Evolutionary conservation across 306 rosid species (phyloP), one percentile per base, ranked within the genome.

Genomic region (Prunus armeniaca): DNA sequence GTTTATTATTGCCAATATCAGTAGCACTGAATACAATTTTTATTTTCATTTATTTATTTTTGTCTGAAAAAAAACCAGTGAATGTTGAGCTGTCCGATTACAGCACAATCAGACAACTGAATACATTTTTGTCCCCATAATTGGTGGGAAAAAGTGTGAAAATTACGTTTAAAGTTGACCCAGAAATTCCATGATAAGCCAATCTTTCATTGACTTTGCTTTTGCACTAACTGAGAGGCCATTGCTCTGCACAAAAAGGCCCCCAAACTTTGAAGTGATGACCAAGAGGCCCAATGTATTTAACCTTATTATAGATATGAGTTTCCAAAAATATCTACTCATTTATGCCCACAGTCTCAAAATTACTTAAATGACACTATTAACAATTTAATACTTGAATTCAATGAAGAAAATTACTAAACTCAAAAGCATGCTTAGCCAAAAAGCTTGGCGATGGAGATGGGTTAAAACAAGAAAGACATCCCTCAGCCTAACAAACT

Each of bases 71-170:
- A 61, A 13, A 25, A 25, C 13, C 4, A 27, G 19, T 61, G 20
- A 61, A 61, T 12, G 4, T 61, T 61, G 43, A 67, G 41, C 22
- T 30, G 61, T 27, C 58, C 15, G 38, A 25, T 19, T 38, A 17
- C 6, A 67, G 56, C 61, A 68, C 34, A 25, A 13, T 22, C 56
- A 58, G 24, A 24, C 32, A 58, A 22, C 0, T 5, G 17, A 24
- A 18, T 58, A 11, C 0, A 24, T 24, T 24, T 24, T 15, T 20
- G 6, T 51, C 41, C 80, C 73, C 73, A 54, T 50, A 18, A 7
- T 76, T 30, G 45, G 67, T 66, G 67, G 67, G 55, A 2, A 20
- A 25, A 54, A 50, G 72, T 75, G 47, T 57, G 60, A 67, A 76
- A 56, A 52, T 52, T 45, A 56, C 67, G 41, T 28, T 9, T 24